phyloP scores from a whole-genome alignment of 1,139 yeast genomes.

The Pichia cactophila region DNA sequence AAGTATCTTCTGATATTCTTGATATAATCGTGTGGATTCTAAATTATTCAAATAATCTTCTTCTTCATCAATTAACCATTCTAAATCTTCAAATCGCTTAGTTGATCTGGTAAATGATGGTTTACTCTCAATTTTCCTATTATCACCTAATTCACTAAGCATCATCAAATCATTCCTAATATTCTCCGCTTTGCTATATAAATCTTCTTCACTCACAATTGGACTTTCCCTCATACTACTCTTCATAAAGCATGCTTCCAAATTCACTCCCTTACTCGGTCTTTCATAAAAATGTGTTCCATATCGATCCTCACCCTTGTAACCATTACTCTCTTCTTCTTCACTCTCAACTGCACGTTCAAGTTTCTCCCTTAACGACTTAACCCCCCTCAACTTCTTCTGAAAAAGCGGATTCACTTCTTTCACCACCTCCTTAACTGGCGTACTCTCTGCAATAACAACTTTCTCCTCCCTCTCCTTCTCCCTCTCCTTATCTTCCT shows the following conservation, averaged over 20 bases:
- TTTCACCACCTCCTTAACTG: constrained; percentile 5
- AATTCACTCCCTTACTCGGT: constrained; percentile 9
- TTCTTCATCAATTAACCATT: constrained; percentile 25
- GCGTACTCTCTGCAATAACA: constrained; percentile 17
- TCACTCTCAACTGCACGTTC: constrained; percentile 6
- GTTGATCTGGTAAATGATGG: constrained; percentile 19
- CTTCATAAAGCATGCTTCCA: constrained; percentile 21
- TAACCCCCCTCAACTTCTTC: constrained; percentile 9
- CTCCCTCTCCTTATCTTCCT: background rate
- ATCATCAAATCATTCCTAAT: background rate
- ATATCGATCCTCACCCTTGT: constrained; percentile 15
- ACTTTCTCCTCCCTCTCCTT: background rate
- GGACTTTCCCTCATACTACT: constrained; percentile 12
- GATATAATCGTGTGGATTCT: constrained; percentile 27
- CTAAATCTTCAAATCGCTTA: constrained; percentile 23
- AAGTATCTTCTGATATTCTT: constrained; percentile 35
- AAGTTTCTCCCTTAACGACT: constrained; percentile 12
- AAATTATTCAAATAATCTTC: constrained; percentile 26
- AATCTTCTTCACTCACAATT: background rate
- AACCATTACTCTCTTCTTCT: background rate
- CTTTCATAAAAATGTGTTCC: constrained; percentile 24
- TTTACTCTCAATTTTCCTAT: background rate
- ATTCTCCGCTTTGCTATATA: background rate
- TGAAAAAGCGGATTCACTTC: constrained; percentile 10
- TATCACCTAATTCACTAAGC: background rate